A percentile compares a stretch with the other conserved stretches of the same genome.
Evolutionary conservation across 1,284 basidiomycete genomes (phyloP).

Genomic region (Apiotrichum siamense): DNA sequence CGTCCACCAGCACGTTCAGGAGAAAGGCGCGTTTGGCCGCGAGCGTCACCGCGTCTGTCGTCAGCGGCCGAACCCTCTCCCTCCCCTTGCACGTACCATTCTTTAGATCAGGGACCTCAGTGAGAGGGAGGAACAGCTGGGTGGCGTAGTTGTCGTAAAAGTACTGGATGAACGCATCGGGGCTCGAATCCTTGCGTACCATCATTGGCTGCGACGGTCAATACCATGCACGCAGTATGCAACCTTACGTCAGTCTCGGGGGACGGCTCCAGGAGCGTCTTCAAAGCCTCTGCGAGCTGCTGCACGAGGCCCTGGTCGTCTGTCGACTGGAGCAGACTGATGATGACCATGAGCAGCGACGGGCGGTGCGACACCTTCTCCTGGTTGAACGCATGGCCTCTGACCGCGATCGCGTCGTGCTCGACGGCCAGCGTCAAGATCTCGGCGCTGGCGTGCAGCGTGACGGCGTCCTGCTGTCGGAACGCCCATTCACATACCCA

Average conservation of each 20-base stretch:
- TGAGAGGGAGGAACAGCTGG: constrained; percentile 70
- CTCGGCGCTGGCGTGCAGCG: constrained; percentile 80
- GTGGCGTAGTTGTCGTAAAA: constrained; percentile 76
- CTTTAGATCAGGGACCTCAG: constrained; percentile 60
- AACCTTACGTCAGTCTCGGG: constrained; percentile 49
- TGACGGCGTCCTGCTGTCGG: constrained; percentile 49
- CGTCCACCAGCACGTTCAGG: constrained; percentile 76
- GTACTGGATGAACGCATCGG: constrained; percentile 81
- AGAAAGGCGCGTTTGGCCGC: constrained; percentile 53
- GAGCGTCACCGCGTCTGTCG: not conserved
- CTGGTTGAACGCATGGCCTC: constrained; percentile 76
- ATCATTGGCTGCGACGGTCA: constrained; percentile 9
- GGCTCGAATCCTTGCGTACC: constrained; percentile 40
- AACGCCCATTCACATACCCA: constrained; percentile 90
- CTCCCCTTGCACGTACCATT: not conserved
- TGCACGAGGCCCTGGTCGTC: constrained; percentile 81
- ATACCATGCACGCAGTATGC: not conserved
- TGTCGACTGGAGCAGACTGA: constrained; percentile 68
- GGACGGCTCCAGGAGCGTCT: constrained; percentile 67
- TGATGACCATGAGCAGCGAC: constrained; percentile 69
- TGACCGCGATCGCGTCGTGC: constrained; percentile 82
- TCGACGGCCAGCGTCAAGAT: constrained; percentile 82
- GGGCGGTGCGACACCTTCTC: constrained; percentile 51
- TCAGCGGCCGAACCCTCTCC: not conserved
- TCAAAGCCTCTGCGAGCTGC: constrained; percentile 84